Percentiles rank a stretch among this genome's conserved stretches.
These are phyloP conservation scores for Micromonas pusilla DNA, from an alignment of 139 green algal genomes.

Conservation along the genomic window DNA sequence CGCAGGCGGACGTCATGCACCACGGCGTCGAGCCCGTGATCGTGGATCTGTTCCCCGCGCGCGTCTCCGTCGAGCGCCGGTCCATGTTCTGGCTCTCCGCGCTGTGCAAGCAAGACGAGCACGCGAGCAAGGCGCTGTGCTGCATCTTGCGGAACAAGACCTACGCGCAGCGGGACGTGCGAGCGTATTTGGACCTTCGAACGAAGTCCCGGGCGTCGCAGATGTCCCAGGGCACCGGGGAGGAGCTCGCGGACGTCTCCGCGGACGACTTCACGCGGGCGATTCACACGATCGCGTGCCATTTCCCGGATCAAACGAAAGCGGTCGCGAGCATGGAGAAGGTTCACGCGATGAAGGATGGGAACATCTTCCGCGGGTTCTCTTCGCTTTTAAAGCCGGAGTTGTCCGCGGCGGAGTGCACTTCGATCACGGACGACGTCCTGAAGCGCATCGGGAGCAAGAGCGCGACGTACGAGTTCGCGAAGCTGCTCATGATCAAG, in stretches of 20 bases:
- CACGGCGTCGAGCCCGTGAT: slow-evolving; percentile 7
- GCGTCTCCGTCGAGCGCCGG: neutral
- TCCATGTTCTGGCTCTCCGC: slow-evolving; percentile 15
- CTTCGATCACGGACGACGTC: neutral
- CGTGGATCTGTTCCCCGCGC: slow-evolving; percentile 1
- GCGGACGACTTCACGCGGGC: neutral
- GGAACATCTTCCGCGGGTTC: slow-evolving; percentile 12
- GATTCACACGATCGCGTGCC: neutral
- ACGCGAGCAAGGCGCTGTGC: neutral
- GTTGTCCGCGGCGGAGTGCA: neutral
- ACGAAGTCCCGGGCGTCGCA: neutral
- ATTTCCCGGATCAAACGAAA: slow-evolving; percentile 7
- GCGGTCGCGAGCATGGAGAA: neutral
- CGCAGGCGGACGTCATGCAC: neutral
- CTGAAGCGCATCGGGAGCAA: slow-evolving; percentile 1
- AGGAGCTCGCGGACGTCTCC: neutral
- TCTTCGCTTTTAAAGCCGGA: neutral
- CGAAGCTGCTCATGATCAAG: neutral
- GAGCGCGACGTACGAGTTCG: neutral
- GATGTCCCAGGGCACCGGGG: neutral
- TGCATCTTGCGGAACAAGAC: neutral
- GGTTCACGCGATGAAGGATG: slow-evolving; percentile 12
- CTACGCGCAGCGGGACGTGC: neutral
- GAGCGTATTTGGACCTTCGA: neutral
- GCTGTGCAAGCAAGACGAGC: neutral